These are phyloP conservation scores for Potentilla sterilis DNA, from an alignment of 306 rosid genomes.

Conservation along the genomic window DNA sequence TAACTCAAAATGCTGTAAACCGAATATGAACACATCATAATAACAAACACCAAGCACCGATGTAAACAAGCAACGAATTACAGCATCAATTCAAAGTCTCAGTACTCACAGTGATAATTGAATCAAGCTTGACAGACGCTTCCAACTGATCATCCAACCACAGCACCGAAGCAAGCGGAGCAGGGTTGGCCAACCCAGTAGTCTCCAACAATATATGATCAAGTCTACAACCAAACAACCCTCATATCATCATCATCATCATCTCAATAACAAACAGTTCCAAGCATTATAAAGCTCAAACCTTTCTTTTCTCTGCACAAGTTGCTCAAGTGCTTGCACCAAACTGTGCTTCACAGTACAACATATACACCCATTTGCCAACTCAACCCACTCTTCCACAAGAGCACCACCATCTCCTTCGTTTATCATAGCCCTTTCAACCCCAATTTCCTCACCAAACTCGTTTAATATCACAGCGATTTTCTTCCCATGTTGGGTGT, in stretches of 20 bases:
- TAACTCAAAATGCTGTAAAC: background rate
- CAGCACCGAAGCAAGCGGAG: conserved; percentile 89
- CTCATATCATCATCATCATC: background rate
- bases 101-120: conserved; percentile 77
- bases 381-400: conserved; percentile 98
- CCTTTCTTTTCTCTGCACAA: conserved; percentile 86
- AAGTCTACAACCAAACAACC: conserved; percentile 44
- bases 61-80: background rate
- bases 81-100: conserved; percentile 1
- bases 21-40: background rate
- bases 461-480: conserved; percentile 94
- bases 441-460: conserved; percentile 96
- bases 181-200: conserved; percentile 97
- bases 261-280: background rate
- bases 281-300: conserved; percentile 10
- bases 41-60: background rate
- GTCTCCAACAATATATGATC: conserved; percentile 97
- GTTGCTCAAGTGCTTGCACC: conserved; percentile 96
- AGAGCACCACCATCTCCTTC: conserved; percentile 91
- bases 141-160: conserved; percentile 98
- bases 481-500: conserved; percentile 80
- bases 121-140: conserved; percentile 79
- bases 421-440: conserved; percentile 94
- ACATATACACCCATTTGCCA: conserved; percentile 89
- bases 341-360: conserved; percentile 90